A percentile compares a stretch with the other conserved stretches of the same genome.
Conservation (phyloP, 164 flowering plant species). For the Vitis riparia region DNA sequence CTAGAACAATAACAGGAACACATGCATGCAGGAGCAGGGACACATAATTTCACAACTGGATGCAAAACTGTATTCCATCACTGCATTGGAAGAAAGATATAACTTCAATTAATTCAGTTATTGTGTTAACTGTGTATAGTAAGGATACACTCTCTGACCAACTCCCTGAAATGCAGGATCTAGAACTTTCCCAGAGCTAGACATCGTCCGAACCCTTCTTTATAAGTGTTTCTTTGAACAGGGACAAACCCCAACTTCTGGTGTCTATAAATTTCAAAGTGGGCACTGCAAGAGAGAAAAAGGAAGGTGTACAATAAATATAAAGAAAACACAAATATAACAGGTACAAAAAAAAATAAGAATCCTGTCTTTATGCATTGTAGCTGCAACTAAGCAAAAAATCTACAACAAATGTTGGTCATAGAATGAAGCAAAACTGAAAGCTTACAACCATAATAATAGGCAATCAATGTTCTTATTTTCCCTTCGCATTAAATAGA, state of each 20-base stretch:
- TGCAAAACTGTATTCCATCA: not conserved
- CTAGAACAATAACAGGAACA: not conserved
- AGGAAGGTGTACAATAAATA: not conserved
- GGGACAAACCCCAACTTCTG: constrained; percentile 1
- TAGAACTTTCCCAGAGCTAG: constrained; percentile 63
- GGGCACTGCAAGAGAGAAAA: constrained; percentile 6
- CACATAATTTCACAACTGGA: not conserved
- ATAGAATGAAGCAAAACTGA: not conserved
- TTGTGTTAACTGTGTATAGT: not conserved
- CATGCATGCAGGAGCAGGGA: not conserved
- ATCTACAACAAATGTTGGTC: not conserved
- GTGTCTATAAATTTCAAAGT: constrained; percentile 10
- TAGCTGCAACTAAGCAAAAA: not conserved
- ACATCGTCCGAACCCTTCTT: constrained; percentile 46
- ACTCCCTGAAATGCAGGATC: constrained; percentile 96
- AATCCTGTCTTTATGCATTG: not conserved
- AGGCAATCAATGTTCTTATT: not conserved
- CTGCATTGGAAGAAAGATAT: not conserved
- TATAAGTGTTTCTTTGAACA: constrained; percentile 4
- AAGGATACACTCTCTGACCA: constrained; percentile 94
- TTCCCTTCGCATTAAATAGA: constrained; percentile 1
- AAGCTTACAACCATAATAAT: not conserved
- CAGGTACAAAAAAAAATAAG: not conserved
- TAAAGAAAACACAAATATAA: not conserved
- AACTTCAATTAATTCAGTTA: not conserved